A percentile compares a stretch with the other conserved stretches of the same genome.
Conservation (phyloP, 2,329 filamentous ascomycete species). For the Mariannaea elegans region DNA sequence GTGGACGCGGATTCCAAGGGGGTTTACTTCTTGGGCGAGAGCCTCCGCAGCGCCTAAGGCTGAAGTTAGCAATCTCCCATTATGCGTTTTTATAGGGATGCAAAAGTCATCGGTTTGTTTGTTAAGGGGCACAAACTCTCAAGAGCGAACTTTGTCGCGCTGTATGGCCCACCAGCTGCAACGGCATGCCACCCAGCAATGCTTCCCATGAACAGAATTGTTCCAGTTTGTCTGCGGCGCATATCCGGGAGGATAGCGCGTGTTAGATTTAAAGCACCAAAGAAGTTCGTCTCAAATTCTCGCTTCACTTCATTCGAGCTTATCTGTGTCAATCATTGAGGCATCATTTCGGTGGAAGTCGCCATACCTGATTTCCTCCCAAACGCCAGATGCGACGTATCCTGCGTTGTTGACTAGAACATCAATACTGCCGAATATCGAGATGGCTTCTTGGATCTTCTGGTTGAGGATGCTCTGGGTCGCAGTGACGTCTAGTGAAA, state of each 20-base stretch:
- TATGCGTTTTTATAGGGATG: too few species aligned
- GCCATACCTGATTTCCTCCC: conserved; percentile 14
- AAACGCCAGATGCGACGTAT: conserved; percentile 15
- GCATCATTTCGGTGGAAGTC: too few species aligned
- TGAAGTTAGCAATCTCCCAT: neutral
- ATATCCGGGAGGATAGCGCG: neutral
- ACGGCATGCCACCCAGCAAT: conserved; percentile 9
- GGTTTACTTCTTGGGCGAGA: neutral
- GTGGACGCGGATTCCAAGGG: conserved; percentile 2
- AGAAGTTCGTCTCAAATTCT: neutral
- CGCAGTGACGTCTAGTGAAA: neutral
- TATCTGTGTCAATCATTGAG: neutral
- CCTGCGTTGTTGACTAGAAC: conserved; percentile 16
- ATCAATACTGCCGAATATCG: neutral
- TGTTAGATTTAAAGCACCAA: neutral
- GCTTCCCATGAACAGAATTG: conserved; percentile 10
- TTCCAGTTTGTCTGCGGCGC: neutral
- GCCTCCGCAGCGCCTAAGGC: neutral
- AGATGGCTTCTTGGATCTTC: neutral
- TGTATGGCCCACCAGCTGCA: neutral
- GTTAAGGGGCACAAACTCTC: conserved; percentile 5
- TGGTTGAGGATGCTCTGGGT: neutral
- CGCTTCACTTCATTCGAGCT: neutral
- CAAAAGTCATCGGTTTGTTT: too few species aligned
- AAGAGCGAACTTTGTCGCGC: conserved; percentile 4